Percentiles rank a stretch among this genome's conserved stretches.
These are phyloP conservation scores for Termitomyces sp. DNA, from an alignment of 768 basidiomycete species.

Conservation along the genomic window DNA sequence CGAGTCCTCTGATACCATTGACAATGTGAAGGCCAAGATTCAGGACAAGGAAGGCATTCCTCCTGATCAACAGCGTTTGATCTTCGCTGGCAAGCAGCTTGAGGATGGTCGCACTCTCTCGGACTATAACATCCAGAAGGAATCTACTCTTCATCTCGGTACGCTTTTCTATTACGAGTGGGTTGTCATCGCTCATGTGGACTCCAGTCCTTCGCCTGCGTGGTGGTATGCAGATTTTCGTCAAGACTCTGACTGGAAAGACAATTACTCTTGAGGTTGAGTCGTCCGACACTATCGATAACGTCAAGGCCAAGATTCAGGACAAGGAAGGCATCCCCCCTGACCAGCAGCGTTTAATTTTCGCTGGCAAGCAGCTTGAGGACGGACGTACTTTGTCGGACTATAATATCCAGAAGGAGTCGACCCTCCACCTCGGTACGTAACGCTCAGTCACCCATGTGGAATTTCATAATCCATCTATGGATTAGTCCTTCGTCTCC, in stretches of 20 bases:
- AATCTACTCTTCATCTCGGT: conserved; percentile 25
- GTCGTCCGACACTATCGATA: conserved; percentile 19
- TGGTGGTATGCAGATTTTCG: conserved; percentile 40
- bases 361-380: conserved; percentile 30
- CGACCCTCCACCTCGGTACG: conserved; percentile 48
- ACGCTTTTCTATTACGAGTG: neutral
- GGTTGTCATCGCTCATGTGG: neutral
- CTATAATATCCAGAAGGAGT: conserved; percentile 42
- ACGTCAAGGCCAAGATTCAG: conserved; percentile 20
- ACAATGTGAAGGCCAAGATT: conserved; percentile 20
- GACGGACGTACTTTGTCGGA: conserved; percentile 39
- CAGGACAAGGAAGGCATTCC: conserved; percentile 24
- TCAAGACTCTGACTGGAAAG: conserved; percentile 52
- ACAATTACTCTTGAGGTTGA: conserved; percentile 36
- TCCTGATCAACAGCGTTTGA: conserved; percentile 17
- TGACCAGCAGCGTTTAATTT: conserved; percentile 19
- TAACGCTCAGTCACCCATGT: neutral
- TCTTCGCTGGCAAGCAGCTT: conserved; percentile 18
- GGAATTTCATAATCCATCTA: neutral
- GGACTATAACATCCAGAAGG: conserved; percentile 19
- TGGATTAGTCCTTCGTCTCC: conserved; percentile 25
- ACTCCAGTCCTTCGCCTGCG: conserved; percentile 24
- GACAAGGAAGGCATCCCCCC: conserved; percentile 20
- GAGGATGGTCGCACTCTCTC: conserved; percentile 18
- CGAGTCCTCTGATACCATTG: conserved; percentile 18